A percentile compares a stretch with the other conserved stretches of the same genome.
Conservation (phyloP, 2,329 filamentous ascomycete species). For the Ilyonectria destructans region DNA sequence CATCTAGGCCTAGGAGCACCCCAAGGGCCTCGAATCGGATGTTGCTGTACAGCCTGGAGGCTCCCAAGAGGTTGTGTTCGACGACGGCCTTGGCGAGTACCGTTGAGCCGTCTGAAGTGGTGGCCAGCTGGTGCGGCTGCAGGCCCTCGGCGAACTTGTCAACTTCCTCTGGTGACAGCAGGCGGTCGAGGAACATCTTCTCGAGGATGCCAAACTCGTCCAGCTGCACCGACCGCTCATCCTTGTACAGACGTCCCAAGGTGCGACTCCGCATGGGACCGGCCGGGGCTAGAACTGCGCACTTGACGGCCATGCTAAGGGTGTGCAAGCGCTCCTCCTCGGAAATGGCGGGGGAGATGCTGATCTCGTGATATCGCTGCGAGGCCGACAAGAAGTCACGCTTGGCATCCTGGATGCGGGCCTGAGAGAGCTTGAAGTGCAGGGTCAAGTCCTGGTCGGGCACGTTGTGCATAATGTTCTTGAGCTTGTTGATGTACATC, state of each 20-base stretch:
- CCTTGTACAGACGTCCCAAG: slow-evolving; percentile 91
- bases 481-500: slow-evolving; percentile 93
- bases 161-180: slow-evolving; percentile 87
- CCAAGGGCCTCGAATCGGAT: slow-evolving; percentile 85
- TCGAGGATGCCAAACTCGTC: slow-evolving; percentile 91
- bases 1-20: slow-evolving; percentile 82
- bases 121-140: slow-evolving; percentile 90
- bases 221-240: slow-evolving; percentile 84
- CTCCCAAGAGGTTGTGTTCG: slow-evolving; percentile 94
- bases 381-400: slow-evolving; percentile 91
- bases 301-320: slow-evolving; percentile 89
- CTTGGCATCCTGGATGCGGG: slow-evolving; percentile 92
- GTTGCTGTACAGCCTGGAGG: slow-evolving; percentile 85
- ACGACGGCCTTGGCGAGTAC: slow-evolving; percentile 94
- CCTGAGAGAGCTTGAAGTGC: slow-evolving; percentile 92
- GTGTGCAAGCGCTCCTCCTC: slow-evolving; percentile 90
- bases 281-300: slow-evolving; percentile 92
- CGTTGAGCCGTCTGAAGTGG: slow-evolving; percentile 91
- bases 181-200: slow-evolving; percentile 95
- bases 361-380: slow-evolving; percentile 90
- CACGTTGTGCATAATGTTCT: slow-evolving; percentile 89
- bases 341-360: slow-evolving; percentile 82
- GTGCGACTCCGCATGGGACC: slow-evolving; percentile 87
- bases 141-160: slow-evolving; percentile 87
- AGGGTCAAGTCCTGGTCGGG: slow-evolving; percentile 82